Evolutionary conservation across 2,329 filamentous ascomycete genomes (phyloP).

Genomic region (Bipolaris bicolor): DNA sequence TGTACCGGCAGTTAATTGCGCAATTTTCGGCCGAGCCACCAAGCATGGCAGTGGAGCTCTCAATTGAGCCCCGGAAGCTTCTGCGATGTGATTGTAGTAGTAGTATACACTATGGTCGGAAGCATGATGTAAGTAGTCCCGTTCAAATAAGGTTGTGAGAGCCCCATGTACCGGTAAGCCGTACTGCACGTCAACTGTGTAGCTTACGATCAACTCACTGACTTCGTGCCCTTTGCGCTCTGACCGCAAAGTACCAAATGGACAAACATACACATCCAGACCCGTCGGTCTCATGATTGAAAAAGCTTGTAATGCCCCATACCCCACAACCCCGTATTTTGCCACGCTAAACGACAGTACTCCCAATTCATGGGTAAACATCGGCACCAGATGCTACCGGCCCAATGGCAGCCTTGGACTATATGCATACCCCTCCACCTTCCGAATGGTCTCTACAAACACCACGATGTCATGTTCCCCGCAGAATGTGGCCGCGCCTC

Average conservation of each 20-base stretch:
- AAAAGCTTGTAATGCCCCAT: slow-evolving; percentile 9
- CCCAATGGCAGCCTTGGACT: slow-evolving; percentile 1
- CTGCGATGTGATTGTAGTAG: no score
- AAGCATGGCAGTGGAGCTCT: not conserved
- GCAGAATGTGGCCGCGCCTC: slow-evolving; percentile 7
- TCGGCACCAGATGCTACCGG: not conserved
- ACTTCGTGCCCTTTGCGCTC: not conserved
- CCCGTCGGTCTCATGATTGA: not conserved
- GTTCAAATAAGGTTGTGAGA: not conserved
- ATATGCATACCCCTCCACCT: slow-evolving; percentile 4
- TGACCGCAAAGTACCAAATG: not conserved
- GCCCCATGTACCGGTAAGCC: not conserved
- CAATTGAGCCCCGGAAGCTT: not conserved
- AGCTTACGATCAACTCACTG: not conserved
- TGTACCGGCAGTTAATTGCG: slow-evolving; percentile 1
- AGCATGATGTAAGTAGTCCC: not conserved
- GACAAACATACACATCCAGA: not conserved
- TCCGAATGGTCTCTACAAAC: slow-evolving; percentile 3
- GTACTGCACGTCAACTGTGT: not conserved
- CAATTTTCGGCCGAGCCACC: slow-evolving; percentile 4
- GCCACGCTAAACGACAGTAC: slow-evolving; percentile 8
- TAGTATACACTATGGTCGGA: not conserved
- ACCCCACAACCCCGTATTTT: slow-evolving; percentile 10
- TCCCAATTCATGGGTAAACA: slow-evolving; percentile 4
- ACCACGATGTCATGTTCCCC: slow-evolving; percentile 15